Percentiles rank a stretch among this genome's conserved stretches.
Evolutionary conservation across 768 basidiomycete species (phyloP).

Genomic region (Lactarius vividus): DNA sequence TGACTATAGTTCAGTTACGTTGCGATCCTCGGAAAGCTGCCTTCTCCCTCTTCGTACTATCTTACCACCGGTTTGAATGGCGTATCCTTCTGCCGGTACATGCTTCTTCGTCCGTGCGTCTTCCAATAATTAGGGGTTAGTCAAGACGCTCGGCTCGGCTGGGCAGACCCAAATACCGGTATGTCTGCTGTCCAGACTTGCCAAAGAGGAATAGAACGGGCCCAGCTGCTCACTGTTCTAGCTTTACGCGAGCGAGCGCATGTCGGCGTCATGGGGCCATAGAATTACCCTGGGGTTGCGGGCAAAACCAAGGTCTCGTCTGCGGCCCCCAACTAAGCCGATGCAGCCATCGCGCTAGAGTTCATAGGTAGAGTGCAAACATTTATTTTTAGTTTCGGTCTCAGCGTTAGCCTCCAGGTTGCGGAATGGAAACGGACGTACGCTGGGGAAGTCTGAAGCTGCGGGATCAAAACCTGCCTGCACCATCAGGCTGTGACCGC

Average conservation of each 20-base stretch:
- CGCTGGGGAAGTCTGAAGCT: slow-evolving; percentile 8
- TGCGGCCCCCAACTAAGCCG: neutral
- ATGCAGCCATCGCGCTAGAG: neutral
- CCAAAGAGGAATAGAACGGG: neutral
- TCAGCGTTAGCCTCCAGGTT: neutral
- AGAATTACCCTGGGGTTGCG: neutral
- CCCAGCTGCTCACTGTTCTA: neutral
- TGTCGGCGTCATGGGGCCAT: slow-evolving; percentile 9
- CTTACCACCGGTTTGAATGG: neutral
- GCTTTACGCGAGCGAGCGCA: slow-evolving; percentile 4
- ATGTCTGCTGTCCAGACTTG: slow-evolving; percentile 3
- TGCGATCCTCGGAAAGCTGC: neutral
- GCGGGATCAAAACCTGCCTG: slow-evolving; percentile 8
- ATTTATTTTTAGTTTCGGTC: neutral
- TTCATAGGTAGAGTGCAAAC: neutral
- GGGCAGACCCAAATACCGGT: slow-evolving; percentile 2
- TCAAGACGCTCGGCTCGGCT: neutral
- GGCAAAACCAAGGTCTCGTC: neutral
- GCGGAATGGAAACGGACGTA: neutral
- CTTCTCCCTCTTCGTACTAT: neutral
- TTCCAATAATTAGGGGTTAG: slow-evolving; percentile 5
- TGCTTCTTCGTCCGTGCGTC: neutral
- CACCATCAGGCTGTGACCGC: slow-evolving; percentile 10
- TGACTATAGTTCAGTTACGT: neutral
- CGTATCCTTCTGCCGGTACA: neutral